Percentiles rank a stretch among this genome's conserved stretches.
These are phyloP conservation scores for Suillus occidentalis DNA, from an alignment of 768 basidiomycete genomes.

Conservation along the genomic window DNA sequence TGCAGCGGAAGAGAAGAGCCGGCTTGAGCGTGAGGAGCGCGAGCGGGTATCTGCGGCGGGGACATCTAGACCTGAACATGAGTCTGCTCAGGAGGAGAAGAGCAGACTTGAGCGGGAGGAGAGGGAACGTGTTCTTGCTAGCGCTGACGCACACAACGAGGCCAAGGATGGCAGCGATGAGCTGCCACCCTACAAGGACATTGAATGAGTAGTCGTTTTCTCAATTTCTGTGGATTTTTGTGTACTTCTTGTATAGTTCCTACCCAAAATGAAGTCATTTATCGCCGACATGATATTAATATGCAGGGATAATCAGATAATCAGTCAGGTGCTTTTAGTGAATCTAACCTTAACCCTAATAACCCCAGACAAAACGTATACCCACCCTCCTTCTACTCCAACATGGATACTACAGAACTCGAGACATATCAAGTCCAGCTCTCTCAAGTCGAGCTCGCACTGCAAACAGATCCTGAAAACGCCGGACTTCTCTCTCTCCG, in stretches of 20 bases:
- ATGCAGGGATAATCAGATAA: background rate
- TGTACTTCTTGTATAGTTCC: background rate
- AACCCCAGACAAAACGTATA: background rate
- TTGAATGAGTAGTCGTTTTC: constrained; percentile 16
- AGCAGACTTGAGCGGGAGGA: constrained; percentile 64
- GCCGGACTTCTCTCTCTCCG: constrained; percentile 69
- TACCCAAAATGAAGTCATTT: background rate
- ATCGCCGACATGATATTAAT: background rate
- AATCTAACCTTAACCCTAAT: constrained; percentile 6
- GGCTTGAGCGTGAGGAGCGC: constrained; percentile 53
- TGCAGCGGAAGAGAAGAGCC: constrained; percentile 66
- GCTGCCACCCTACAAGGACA: constrained; percentile 47
- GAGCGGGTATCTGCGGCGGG: constrained; percentile 42
- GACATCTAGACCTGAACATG: constrained; percentile 24
- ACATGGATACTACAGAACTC: constrained; percentile 69
- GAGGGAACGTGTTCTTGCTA: constrained; percentile 50
- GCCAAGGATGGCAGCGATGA: no score
- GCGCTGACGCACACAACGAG: no score
- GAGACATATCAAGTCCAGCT: constrained; percentile 90
- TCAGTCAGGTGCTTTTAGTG: background rate
- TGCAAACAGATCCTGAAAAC: constrained; percentile 74
- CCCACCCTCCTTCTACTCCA: background rate
- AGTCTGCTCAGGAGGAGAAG: constrained; percentile 67
- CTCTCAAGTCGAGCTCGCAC: constrained; percentile 82
- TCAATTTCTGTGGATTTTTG: background rate